Conservation (phyloP, 2,329 filamentous ascomycete genomes). For the Aspergillus novofumigatus region DNA sequence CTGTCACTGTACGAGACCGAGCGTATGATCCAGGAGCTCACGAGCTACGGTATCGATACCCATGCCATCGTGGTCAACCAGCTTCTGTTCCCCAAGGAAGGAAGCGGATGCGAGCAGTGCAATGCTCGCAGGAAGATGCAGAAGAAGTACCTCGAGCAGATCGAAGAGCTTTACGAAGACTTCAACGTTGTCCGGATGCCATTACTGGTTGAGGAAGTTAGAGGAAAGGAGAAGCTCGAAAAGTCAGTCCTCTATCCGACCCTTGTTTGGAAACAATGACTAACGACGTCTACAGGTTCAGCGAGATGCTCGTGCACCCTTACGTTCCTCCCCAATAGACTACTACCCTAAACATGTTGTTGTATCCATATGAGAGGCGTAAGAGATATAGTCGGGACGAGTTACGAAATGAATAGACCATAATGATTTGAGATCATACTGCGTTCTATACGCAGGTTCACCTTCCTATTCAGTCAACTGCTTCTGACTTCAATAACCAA, state of each 20-base stretch:
- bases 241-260: conserved; percentile 50
- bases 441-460: conserved; percentile 5
- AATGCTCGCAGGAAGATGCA: conserved; percentile 96
- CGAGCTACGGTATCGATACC: conserved; percentile 89
- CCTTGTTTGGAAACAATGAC: conserved; percentile 1
- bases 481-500: neutral
- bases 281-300: conserved; percentile 37
- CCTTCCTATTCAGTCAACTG: neutral
- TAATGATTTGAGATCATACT: conserved; percentile 24
- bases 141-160: conserved; percentile 98
- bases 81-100: conserved; percentile 83
- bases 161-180: conserved; percentile 96
- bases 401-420: conserved; percentile 38
- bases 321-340: conserved; percentile 43
- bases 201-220: conserved; percentile 87
- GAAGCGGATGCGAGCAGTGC: conserved; percentile 89
- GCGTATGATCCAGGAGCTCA: conserved; percentile 98
- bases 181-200: conserved; percentile 99
- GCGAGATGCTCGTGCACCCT: conserved; percentile 48
- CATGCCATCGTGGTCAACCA: conserved; percentile 98
- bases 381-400: conserved; percentile 24
- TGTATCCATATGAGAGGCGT: conserved; percentile 10
- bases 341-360: conserved; percentile 13
- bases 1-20: conserved; percentile 96
- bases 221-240: conserved; percentile 90